A percentile compares a stretch with the other conserved stretches of the same genome.
Conservation (phyloP, 495 filamentous ascomycete species). For the Hyaloscypha hepaticicola region DNA sequence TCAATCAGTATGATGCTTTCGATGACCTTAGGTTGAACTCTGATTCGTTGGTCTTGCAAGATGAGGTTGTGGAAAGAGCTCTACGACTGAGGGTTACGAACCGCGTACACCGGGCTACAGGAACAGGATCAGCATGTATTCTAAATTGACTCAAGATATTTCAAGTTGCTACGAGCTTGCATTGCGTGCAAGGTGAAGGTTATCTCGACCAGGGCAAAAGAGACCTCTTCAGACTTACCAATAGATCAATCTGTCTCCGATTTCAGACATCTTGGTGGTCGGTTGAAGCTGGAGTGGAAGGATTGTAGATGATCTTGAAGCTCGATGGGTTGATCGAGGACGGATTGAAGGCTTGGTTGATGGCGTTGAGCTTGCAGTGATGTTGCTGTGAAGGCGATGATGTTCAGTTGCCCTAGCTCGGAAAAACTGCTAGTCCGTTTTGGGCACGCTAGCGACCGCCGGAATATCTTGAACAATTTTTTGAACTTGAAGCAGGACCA, state of each 20-base stretch:
- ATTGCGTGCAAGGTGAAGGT: conserved; percentile 21
- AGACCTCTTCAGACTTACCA: conserved; percentile 21
- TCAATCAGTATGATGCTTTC: conserved; percentile 38
- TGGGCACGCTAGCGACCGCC: background rate
- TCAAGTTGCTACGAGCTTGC: conserved; percentile 13
- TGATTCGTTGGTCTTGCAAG: background rate
- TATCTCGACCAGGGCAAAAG: conserved; percentile 30
- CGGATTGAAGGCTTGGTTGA: conserved; percentile 40
- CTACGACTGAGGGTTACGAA: conserved; percentile 57
- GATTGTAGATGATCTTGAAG: conserved; percentile 29
- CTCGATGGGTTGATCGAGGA: conserved; percentile 22
- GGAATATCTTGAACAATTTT: conserved; percentile 1
- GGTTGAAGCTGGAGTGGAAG: conserved; percentile 22
- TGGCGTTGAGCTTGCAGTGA: conserved; percentile 42
- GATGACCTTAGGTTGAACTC: conserved; percentile 18
- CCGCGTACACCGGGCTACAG: conserved; percentile 93
- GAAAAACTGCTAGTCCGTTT: background rate
- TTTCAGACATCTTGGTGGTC: conserved; percentile 24
- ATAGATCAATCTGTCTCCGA: conserved; percentile 17
- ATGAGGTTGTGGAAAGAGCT: conserved; percentile 11
- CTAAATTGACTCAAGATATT: conserved; percentile 3
- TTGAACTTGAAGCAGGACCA: background rate
- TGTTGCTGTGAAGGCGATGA: conserved; percentile 31
- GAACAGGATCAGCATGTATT: conserved; percentile 41
- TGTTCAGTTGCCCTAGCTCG: conserved; percentile 14